These are phyloP conservation scores for Arxiozyma bovina DNA, from an alignment of 1,139 yeast genomes.

Conservation along the genomic window DNA sequence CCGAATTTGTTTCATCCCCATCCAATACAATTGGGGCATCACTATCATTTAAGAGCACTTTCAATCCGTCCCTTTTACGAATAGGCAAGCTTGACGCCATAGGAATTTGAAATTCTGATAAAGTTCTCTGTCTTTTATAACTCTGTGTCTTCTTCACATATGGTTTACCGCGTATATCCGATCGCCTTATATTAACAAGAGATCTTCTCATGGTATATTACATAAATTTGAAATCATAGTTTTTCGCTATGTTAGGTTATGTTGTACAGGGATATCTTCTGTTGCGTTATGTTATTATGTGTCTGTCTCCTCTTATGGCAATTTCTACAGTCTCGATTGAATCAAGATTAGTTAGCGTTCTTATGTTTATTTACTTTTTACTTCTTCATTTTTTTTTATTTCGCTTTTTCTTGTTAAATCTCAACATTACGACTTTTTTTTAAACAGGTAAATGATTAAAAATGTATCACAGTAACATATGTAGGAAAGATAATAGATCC, in stretches of 20 bases:
- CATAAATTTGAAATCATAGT: background rate
- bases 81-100: constrained; percentile 12
- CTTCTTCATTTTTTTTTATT: too few relatives aligned
- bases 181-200: background rate
- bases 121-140: constrained; percentile 15
- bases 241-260: background rate
- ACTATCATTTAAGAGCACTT: constrained; percentile 2
- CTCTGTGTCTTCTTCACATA: background rate
- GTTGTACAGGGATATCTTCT: too few relatives aligned
- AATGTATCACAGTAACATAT: background rate
- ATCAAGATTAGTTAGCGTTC: too few relatives aligned
- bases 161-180: constrained; percentile 1
- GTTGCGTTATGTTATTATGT: too few relatives aligned
- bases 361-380: background rate
- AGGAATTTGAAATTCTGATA: constrained; percentile 23
- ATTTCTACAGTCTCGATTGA: too few relatives aligned
- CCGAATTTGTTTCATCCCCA: constrained; percentile 6
- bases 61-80: constrained; percentile 7
- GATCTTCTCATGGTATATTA: background rate
- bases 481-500: background rate
- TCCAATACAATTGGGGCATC: constrained; percentile 14
- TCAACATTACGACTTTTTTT: too few relatives aligned
- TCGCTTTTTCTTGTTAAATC: too few relatives aligned
- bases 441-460: background rate
- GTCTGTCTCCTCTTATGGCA: too few relatives aligned